phyloP scores from a whole-genome alignment of 768 basidiomycete genomes.

The Pisolithus albus region DNA sequence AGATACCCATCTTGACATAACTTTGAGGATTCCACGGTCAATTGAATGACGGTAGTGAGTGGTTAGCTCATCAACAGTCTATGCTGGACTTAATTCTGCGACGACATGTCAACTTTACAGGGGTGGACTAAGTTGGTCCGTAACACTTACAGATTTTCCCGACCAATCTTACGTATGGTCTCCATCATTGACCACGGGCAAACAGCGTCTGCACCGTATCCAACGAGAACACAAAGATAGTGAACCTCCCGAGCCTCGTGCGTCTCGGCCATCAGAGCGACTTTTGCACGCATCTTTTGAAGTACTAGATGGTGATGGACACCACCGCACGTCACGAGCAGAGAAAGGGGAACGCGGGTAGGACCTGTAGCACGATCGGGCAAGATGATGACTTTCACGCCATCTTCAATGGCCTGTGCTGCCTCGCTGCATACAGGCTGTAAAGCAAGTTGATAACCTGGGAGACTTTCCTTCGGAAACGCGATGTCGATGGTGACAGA shows the following conservation, averaged over 20 bases:
- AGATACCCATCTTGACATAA: slow-evolving; percentile 79
- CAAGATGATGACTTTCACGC: no score
- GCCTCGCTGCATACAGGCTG: no score
- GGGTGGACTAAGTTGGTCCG: neutral
- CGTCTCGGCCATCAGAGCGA: slow-evolving; percentile 95
- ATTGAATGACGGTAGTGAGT: slow-evolving; percentile 80
- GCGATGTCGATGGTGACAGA: no score
- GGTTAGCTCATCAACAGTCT: slow-evolving; percentile 66
- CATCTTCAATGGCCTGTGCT: no score
- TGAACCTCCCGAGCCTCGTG: slow-evolving; percentile 97
- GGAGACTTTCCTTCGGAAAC: no score
- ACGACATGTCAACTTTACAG: slow-evolving; percentile 8
- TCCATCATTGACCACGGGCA: slow-evolving; percentile 97
- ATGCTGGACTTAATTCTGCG: slow-evolving; percentile 75
- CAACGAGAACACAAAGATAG: slow-evolving; percentile 91
- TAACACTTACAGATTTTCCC: slow-evolving; percentile 78
- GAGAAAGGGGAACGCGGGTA: no score
- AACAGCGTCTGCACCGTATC: slow-evolving; percentile 95
- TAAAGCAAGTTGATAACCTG: no score
- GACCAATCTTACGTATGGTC: slow-evolving; percentile 83
- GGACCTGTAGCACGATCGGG: no score
- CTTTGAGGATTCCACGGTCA: slow-evolving; percentile 95
- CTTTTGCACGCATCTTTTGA: slow-evolving; percentile 89
- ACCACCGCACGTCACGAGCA: slow-evolving; percentile 54
- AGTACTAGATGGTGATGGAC: slow-evolving; percentile 90